Conservation (phyloP, 2,329 filamentous ascomycete species). For the Pseudogymnoascus sp. region DNA sequence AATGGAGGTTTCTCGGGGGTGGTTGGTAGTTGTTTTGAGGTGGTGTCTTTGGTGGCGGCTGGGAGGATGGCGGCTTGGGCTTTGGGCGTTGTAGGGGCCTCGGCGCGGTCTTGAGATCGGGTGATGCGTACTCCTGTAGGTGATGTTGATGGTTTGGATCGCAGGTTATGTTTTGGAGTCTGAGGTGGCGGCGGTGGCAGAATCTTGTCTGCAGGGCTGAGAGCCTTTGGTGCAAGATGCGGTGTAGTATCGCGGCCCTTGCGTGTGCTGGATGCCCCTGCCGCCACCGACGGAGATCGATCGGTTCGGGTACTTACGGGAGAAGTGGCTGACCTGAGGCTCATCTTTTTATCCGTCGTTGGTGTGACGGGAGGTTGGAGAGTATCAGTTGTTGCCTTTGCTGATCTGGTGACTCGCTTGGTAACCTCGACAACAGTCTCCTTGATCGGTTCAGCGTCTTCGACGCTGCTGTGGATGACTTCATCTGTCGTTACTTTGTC, state of each 20-base stretch:
- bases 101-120: background rate
- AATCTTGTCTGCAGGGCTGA: slow-evolving; percentile 22
- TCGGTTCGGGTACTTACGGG: slow-evolving; percentile 14
- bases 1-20: slow-evolving; percentile 14
- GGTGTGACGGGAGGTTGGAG: background rate
- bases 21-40: background rate
- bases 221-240: slow-evolving; percentile 24
- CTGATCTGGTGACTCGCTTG: background rate
- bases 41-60: background rate
- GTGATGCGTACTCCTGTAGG: background rate
- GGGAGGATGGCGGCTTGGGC: background rate
- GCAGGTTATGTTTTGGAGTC: background rate
- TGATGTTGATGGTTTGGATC: background rate
- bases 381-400: background rate
- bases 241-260: slow-evolving; percentile 27
- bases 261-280: slow-evolving; percentile 19
- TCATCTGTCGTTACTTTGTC: background rate
- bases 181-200: background rate
- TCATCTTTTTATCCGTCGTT: slow-evolving; percentile 5
- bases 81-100: background rate
- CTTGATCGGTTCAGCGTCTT: background rate
- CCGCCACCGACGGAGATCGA: slow-evolving; percentile 17
- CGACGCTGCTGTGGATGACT: background rate
- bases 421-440: background rate
- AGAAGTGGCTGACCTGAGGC: slow-evolving; percentile 5